Base-by-base conservation (phyloP, 768 basidiomycete species). In the Auriscalpium vulgare region DNA sequence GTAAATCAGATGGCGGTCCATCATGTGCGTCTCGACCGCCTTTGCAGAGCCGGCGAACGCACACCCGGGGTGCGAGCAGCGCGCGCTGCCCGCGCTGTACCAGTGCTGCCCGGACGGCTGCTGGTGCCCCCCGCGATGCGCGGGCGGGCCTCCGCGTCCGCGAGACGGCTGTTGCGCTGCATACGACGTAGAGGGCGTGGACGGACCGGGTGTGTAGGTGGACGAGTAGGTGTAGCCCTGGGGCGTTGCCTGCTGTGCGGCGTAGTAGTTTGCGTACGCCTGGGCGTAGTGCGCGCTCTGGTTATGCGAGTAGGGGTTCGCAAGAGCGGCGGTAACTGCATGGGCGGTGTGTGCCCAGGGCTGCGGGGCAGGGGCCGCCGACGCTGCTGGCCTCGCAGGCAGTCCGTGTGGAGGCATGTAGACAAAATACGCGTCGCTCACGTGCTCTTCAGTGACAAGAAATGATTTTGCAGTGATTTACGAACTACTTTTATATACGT, bases 1-100 rank as follows among this genome's bases (percentile, higher is more conserved):
- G 60, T 82, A 91, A 48, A 92, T 82, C 45, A 93, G 75, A 68
- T 93, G 91, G n/a, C 90, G 78, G 62, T 92, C 91, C 90, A 91
- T 92, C 83, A 83, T 86, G 65, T 94, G 91, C 34, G 74, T 76
- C 67, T 91, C 86, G 14, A 91, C 80, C 23, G 81, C 72, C 66
- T 88, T 88, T 43, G 74, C 71, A 4, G 88, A 85, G 37, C 87
- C 90, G 40, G 72, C 72, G 63, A 89, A 94, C 7, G 67, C 62
- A 66, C 91, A 94, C n/a, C 76, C 76, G 45, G 71, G 74, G 62
- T 85, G 75, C 8, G 78, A 76, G 66, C 89, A 91, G 53, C 78
- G 77, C 59, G 60, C 67, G 61, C 73, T 77, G 4, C 89, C 89
- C 43, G 81, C 65, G 55, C 82, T 83, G 64, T 85, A 83, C 84